Percentiles rank a stretch among this genome's conserved stretches.
Conservation (phyloP, 345 rosid genomes). For the Arabidopsis thaliana region TAIR10.1 NC_003071.7:1708001-1708500, state of each 20-base stretch:
- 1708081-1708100: conserved; percentile 66
- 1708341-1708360: conserved; percentile 70
- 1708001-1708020: conserved; percentile 69
- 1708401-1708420: conserved; percentile 59
- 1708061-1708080: conserved; percentile 51
- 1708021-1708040: conserved; percentile 56
- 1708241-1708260: conserved; percentile 58
- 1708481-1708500: conserved; percentile 74
- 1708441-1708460: conserved; percentile 56
- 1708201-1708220: conserved; percentile 81
- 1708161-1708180: conserved; percentile 57
- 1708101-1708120: conserved; percentile 61
- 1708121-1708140: conserved; percentile 54
- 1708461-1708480: conserved; percentile 56
- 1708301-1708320: conserved; percentile 58
- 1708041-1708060: conserved; percentile 62
- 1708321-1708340: conserved; percentile 63
- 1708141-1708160: conserved; percentile 58
- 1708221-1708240: conserved; percentile 59
- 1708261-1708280: conserved; percentile 66
- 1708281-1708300: conserved; percentile 65
- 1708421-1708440: conserved; percentile 63
- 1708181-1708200: conserved; percentile 72
- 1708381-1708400: conserved; percentile 72
- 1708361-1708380: conserved; percentile 50